Conservation (phyloP, 805 yeast genomes). For the Yarrowia yakushimensis region DNA sequence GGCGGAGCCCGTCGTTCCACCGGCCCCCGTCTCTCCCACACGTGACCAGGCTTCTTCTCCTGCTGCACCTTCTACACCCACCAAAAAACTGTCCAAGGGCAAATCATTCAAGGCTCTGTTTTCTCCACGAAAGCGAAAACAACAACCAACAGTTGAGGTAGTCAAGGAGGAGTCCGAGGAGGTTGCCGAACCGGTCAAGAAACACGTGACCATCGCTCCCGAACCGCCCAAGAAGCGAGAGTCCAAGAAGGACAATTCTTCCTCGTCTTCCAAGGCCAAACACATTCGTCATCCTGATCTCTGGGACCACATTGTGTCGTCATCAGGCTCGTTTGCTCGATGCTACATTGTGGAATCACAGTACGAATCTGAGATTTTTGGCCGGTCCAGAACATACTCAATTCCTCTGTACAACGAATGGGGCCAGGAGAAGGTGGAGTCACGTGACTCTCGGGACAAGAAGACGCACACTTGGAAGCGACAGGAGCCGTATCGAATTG, state of each 20-base stretch:
- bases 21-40: neutral
- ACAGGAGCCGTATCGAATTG: conserved; percentile 44
- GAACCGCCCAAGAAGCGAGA: neutral
- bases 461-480: conserved; percentile 4
- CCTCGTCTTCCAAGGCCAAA: too few relatives aligned
- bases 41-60: neutral
- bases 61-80: neutral
- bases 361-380: conserved; percentile 54
- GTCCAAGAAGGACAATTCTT: neutral
- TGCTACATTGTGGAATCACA: conserved; percentile 64
- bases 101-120: conserved; percentile 19
- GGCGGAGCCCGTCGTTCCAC: too few relatives aligned
- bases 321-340: conserved; percentile 87
- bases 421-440: conserved; percentile 14
- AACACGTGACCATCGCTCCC: conserved; percentile 1
- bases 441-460: neutral
- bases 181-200: neutral
- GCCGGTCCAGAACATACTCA: conserved; percentile 50
- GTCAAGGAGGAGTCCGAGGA: neutral
- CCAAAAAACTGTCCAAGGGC: conserved; percentile 16
- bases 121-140: conserved; percentile 13
- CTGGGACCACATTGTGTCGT: conserved; percentile 63
- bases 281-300: conserved; percentile 35
- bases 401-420: conserved; percentile 50
- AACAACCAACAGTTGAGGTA: neutral